Conservation (phyloP, 805 yeast genomes). For the Starmera pachycereana region DNA sequence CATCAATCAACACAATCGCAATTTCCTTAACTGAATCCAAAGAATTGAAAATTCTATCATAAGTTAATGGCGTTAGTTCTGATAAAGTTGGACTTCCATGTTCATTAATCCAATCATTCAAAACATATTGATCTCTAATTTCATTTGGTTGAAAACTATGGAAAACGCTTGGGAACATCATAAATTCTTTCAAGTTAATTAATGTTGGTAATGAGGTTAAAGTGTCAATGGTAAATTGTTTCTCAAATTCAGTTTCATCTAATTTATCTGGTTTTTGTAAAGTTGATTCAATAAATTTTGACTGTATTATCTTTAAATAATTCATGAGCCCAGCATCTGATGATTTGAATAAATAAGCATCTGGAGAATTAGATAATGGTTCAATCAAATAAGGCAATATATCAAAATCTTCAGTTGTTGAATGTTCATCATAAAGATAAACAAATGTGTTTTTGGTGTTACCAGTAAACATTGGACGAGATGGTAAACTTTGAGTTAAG, state of each 20-base stretch:
- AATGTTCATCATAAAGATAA: constrained; percentile 39
- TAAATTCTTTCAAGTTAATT: constrained; percentile 47
- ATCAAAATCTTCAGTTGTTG: constrained; percentile 51
- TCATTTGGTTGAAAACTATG: constrained; percentile 59
- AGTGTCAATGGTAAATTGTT: constrained; percentile 38
- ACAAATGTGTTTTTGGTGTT: constrained; percentile 39
- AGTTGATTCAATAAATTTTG: constrained; percentile 30
- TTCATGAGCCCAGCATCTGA: constrained; percentile 27
- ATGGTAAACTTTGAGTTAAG: constrained; percentile 1
- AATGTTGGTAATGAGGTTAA: constrained; percentile 54
- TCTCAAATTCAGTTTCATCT: constrained; percentile 30
- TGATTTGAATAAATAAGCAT: constrained; percentile 43
- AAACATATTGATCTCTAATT: constrained; percentile 36
- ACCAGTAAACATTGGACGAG: constrained; percentile 12
- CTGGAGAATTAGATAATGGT: constrained; percentile 47
- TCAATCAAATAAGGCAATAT: constrained; percentile 52
- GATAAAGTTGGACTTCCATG: constrained; percentile 38
- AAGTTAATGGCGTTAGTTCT: constrained; percentile 35
- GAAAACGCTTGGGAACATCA: constrained; percentile 39
- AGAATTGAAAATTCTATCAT: background rate
- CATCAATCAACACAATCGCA: background rate
- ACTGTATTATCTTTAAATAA: constrained; percentile 24
- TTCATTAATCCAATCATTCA: constrained; percentile 35
- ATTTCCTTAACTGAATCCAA: background rate
- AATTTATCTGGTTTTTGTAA: constrained; percentile 23